Percentiles rank a stretch among this genome's conserved stretches.
phyloP scores from a whole-genome alignment of 805 yeast species.

The Yamadazyma akitaensis region DNA sequence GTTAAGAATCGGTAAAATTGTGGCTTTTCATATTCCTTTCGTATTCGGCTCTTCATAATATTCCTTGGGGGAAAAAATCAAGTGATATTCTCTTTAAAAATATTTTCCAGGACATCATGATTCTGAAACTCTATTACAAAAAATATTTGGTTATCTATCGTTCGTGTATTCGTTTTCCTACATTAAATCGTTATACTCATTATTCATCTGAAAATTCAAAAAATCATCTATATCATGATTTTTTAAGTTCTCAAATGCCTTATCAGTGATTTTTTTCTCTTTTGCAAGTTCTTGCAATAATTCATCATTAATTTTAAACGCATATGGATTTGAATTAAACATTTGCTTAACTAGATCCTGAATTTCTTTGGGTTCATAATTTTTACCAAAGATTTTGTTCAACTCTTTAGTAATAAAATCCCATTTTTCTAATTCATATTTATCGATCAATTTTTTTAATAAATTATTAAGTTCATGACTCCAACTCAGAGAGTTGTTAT shows the following conservation, averaged over 20 bases:
- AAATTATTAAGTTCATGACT: constrained; percentile 50
- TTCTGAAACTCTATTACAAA: too few relatives aligned
- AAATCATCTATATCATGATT: constrained; percentile 14
- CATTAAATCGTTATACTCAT: constrained; percentile 8
- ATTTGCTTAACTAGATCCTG: constrained; percentile 51
- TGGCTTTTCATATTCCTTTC: too few relatives aligned
- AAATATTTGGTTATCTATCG: too few relatives aligned
- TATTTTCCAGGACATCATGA: too few relatives aligned
- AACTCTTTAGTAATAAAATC: constrained; percentile 60
- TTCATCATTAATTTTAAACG: constrained; percentile 54
- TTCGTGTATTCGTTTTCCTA: neutral
- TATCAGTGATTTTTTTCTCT: constrained; percentile 35
- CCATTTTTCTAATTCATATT: constrained; percentile 72
- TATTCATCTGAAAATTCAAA: constrained; percentile 9
- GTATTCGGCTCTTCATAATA: too few relatives aligned
- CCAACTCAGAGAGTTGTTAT: constrained; percentile 64
- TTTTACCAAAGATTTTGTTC: constrained; percentile 50
- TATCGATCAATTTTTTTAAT: constrained; percentile 55
- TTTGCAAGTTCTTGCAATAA: constrained; percentile 38
- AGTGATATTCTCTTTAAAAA: too few relatives aligned
- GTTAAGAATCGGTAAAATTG: too few relatives aligned
- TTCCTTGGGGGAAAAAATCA: too few relatives aligned
- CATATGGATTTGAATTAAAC: constrained; percentile 52
- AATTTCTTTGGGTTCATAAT: constrained; percentile 51
- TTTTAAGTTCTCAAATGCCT: constrained; percentile 20